These are phyloP conservation scores for Globisporangium viniferum DNA, from an alignment of 352 stramenopile species.

Conservation along the genomic window DNA sequence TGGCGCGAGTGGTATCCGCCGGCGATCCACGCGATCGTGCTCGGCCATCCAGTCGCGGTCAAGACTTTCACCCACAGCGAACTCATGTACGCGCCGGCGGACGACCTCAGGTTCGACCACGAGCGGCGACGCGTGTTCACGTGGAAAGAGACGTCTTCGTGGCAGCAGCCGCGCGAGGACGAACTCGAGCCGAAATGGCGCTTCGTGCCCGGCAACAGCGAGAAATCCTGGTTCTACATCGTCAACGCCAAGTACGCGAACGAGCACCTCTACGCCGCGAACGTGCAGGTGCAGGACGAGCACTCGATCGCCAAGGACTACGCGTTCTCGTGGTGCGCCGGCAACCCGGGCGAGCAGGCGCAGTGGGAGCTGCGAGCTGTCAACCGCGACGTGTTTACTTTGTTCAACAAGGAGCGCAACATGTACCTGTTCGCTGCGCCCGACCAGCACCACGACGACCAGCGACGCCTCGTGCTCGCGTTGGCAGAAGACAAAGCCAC, in stretches of 20 bases:
- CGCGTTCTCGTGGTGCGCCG: not conserved
- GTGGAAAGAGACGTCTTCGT: not conserved
- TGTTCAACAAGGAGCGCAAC: conserved; percentile 1
- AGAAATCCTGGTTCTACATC: conserved; percentile 13
- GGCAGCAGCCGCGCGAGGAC: not conserved
- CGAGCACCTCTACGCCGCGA: conserved; percentile 5
- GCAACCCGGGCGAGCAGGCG: not conserved
- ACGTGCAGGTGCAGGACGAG: not conserved
- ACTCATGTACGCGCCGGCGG: conserved; percentile 1
- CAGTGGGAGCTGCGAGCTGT: conserved; percentile 5
- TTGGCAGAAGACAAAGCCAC: not conserved
- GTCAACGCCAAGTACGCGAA: conserved; percentile 8
- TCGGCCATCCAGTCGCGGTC: conserved; percentile 2
- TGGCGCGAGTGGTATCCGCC: conserved; percentile 12
- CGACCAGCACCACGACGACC: conserved; percentile 2
- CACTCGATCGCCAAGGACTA: not conserved
- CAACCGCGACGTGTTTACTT: conserved; percentile 5
- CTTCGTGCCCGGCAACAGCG: conserved; percentile 1
- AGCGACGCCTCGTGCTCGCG: not conserved
- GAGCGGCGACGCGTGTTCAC: conserved; percentile 3
- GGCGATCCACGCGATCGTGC: conserved; percentile 7
- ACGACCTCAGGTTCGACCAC: conserved; percentile 1
- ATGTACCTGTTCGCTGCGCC: conserved; percentile 7
- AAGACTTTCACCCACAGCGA: not conserved
- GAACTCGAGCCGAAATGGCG: conserved; percentile 4